phyloP scores from a whole-genome alignment of 2,329 filamentous ascomycete species.

The Paramyrothecium roridum region DNA sequence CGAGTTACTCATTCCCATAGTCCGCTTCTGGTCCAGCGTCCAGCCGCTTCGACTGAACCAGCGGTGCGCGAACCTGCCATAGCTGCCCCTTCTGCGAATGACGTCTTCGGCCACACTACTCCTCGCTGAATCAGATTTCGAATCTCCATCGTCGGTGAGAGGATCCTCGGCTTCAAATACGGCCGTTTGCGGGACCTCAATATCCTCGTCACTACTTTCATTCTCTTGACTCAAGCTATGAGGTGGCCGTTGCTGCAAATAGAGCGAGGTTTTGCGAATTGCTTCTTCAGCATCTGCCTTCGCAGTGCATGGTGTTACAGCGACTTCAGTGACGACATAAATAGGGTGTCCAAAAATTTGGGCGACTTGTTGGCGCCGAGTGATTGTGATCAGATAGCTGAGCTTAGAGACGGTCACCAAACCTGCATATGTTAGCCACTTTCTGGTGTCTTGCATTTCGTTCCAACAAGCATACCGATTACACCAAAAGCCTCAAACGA shows the following conservation, averaged over 20 bases:
- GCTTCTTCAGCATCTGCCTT: constrained; percentile 70
- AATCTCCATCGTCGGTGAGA: constrained; percentile 26
- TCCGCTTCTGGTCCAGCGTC: constrained; percentile 67
- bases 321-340: constrained; percentile 85
- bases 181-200: constrained; percentile 26
- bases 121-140: constrained; percentile 27
- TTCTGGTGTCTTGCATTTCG: not conserved
- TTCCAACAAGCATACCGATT: constrained; percentile 39
- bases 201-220: constrained; percentile 47
- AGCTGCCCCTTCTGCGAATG: constrained; percentile 76
- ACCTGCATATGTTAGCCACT: constrained; percentile 48
- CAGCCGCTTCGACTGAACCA: constrained; percentile 90
- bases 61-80: constrained; percentile 82
- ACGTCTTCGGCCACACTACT: constrained; percentile 85
- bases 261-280: constrained; percentile 57
- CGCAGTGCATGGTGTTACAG: constrained; percentile 82
- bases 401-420: constrained; percentile 78
- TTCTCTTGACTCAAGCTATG: constrained; percentile 37
- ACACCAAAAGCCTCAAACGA: constrained; percentile 60
- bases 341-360: constrained; percentile 78
- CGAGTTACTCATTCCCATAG: constrained; percentile 62
- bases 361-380: constrained; percentile 81
- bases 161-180: constrained; percentile 44
- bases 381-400: constrained; percentile 85
- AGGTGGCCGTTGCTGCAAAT: constrained; percentile 35